phyloP scores from a whole-genome alignment of 2,329 filamentous ascomycete genomes.

The Talaromyces sp. region DNA sequence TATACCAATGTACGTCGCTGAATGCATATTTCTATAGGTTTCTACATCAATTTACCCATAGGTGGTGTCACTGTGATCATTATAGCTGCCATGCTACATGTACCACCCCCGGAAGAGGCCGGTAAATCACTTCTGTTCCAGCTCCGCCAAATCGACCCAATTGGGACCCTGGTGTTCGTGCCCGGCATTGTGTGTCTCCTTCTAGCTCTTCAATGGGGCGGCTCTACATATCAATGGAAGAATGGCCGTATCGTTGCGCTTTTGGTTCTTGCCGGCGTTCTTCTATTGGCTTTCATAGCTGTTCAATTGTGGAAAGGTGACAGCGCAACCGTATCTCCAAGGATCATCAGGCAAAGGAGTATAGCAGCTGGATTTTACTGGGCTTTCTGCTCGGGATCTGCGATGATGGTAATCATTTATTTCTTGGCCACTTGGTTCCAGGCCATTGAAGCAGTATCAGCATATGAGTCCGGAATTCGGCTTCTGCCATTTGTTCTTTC shows the following conservation, averaged over 20 bases:
- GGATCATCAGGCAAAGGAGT: background rate
- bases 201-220: slow-evolving; percentile 1
- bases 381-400: background rate
- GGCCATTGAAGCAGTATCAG: background rate
- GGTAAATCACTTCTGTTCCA: background rate
- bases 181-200: slow-evolving; percentile 6
- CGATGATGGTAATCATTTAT: background rate
- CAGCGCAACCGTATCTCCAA: background rate
- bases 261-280: background rate
- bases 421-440: background rate
- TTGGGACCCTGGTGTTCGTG: background rate
- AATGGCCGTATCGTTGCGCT: background rate
- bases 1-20: background rate
- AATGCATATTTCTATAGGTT: background rate
- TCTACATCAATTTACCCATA: background rate
- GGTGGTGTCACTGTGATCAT: background rate
- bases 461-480: background rate
- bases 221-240: background rate
- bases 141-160: background rate
- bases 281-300: background rate
- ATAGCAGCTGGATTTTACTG: background rate
- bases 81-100: background rate
- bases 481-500: background rate
- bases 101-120: background rate
- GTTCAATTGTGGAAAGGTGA: background rate